These are phyloP conservation scores for Capronia epimyces DNA, from an alignment of 2,329 filamentous ascomycete genomes.

Conservation along the genomic window DNA sequence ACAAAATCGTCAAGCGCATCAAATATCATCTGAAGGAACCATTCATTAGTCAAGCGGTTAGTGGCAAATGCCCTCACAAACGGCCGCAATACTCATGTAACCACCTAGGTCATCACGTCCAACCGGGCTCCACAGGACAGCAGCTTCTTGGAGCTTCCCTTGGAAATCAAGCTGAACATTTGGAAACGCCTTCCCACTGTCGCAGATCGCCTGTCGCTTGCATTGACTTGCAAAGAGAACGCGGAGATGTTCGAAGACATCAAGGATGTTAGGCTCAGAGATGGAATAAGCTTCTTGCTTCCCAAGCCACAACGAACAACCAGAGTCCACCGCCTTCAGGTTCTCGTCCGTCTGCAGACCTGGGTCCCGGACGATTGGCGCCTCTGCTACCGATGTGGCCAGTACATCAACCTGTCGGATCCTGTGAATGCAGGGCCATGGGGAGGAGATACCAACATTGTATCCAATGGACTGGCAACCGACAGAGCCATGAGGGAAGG, in stretches of 20 bases:
- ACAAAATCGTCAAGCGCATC: slow-evolving; percentile 14
- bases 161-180: slow-evolving; percentile 16
- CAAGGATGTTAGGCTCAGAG: slow-evolving; percentile 2
- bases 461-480: slow-evolving; percentile 4
- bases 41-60: background rate
- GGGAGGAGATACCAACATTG: slow-evolving; percentile 13
- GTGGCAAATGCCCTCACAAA: background rate
- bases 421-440: slow-evolving; percentile 7
- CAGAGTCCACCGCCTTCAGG: slow-evolving; percentile 18
- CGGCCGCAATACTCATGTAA: background rate
- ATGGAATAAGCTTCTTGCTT: slow-evolving; percentile 1
- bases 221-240: slow-evolving; percentile 24
- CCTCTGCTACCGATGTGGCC: slow-evolving; percentile 24
- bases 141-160: slow-evolving; percentile 15
- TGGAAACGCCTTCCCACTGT: slow-evolving; percentile 16
- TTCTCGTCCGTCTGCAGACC: slow-evolving; percentile 20
- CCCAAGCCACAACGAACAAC: slow-evolving; percentile 7
- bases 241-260: slow-evolving; percentile 18
- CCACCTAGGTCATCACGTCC: slow-evolving; percentile 5
- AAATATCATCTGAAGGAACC: slow-evolving; percentile 1
- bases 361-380: slow-evolving; percentile 17
- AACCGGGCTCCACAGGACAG: background rate
- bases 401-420: slow-evolving; percentile 13
- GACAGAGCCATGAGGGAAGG: slow-evolving; percentile 14
- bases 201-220: slow-evolving; percentile 21